phyloP scores from a whole-genome alignment of 2,329 filamentous ascomycete genomes.

The Lizonia empirigonia region DNA sequence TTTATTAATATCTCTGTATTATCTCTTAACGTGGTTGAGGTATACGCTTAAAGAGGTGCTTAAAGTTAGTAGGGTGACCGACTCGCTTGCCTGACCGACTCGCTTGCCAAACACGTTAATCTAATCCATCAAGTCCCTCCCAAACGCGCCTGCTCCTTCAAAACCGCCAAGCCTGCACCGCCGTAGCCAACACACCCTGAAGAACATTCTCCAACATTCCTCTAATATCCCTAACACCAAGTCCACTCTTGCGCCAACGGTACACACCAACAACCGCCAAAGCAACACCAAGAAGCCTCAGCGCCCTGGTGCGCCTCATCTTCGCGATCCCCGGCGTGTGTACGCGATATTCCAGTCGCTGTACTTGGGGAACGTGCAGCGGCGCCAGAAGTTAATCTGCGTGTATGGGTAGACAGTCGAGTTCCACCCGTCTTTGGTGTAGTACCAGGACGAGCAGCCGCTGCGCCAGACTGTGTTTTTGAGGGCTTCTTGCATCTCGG shows the following conservation, averaged over 20 bases:
- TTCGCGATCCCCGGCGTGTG: conserved; percentile 55
- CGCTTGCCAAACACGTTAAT: no score
- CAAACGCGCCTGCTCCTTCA: conserved; percentile 11
- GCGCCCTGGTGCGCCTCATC: conserved; percentile 25
- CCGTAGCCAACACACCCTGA: conserved; percentile 15
- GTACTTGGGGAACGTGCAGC: conserved; percentile 61
- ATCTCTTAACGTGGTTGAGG: no score
- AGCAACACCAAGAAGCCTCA: conserved; percentile 26
- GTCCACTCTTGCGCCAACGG: conserved; percentile 31
- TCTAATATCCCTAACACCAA: conserved; percentile 30
- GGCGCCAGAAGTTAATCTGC: conserved; percentile 58
- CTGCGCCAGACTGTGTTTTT: conserved; percentile 60
- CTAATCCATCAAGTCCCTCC: neutral
- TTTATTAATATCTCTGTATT: no score
- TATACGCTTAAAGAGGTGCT: no score
- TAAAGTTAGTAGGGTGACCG: no score
- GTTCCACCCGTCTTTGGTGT: conserved; percentile 77
- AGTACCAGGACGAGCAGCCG: conserved; percentile 68
- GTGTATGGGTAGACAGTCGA: conserved; percentile 69
- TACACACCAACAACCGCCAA: conserved; percentile 33
- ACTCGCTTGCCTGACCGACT: no score
- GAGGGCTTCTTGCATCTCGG: conserved; percentile 49
- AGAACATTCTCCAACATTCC: conserved; percentile 15
- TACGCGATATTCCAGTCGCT: conserved; percentile 60
- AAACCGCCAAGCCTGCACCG: conserved; percentile 8